A percentile compares a stretch with the other conserved stretches of the same genome.
These are phyloP conservation scores for Patellaria atrata DNA, from an alignment of 495 filamentous ascomycete genomes.

Conservation along the genomic window DNA sequence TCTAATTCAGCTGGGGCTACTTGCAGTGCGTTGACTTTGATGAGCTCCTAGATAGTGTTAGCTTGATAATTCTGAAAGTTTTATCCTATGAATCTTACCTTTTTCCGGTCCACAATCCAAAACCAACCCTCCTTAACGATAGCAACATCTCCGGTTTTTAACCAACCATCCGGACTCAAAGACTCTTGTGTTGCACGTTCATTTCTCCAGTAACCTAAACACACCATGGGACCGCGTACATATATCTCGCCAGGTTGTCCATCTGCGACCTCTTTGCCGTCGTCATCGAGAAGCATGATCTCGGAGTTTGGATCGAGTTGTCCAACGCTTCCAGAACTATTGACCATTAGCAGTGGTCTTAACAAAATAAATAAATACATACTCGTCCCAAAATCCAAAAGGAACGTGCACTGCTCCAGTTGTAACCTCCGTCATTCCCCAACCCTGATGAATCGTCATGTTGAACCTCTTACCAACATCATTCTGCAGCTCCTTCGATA, in stretches of 20 bases:
- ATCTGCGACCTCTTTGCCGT: slow-evolving; percentile 23
- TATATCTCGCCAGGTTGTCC: slow-evolving; percentile 24
- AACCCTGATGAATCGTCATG: slow-evolving; percentile 22
- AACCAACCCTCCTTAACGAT: slow-evolving; percentile 23
- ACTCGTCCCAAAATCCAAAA: slow-evolving; percentile 17
- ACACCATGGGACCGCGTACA: slow-evolving; percentile 25
- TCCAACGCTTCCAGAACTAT: slow-evolving; percentile 23
- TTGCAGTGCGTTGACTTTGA: slow-evolving; percentile 32
- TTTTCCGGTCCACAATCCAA: slow-evolving; percentile 29
- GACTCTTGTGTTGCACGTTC: slow-evolving; percentile 22
- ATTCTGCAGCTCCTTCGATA: slow-evolving; percentile 25
- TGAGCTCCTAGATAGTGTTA: slow-evolving; percentile 24
- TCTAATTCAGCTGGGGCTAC: slow-evolving; percentile 35
- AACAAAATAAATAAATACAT: background rate
- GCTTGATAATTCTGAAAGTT: background rate
- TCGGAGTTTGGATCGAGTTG: slow-evolving; percentile 23
- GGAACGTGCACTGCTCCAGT: slow-evolving; percentile 21
- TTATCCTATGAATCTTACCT: slow-evolving; percentile 9
- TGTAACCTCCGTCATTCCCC: slow-evolving; percentile 29
- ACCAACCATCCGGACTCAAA: slow-evolving; percentile 20
- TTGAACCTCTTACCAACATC: slow-evolving; percentile 16
- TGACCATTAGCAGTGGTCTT: slow-evolving; percentile 1
- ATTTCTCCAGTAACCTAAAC: slow-evolving; percentile 26
- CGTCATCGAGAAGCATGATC: slow-evolving; percentile 24
- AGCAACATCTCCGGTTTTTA: slow-evolving; percentile 26